Evolutionary conservation across 2,329 filamentous ascomycete genomes (phyloP).

Genomic region (Pestalotiopsis sp.): DNA sequence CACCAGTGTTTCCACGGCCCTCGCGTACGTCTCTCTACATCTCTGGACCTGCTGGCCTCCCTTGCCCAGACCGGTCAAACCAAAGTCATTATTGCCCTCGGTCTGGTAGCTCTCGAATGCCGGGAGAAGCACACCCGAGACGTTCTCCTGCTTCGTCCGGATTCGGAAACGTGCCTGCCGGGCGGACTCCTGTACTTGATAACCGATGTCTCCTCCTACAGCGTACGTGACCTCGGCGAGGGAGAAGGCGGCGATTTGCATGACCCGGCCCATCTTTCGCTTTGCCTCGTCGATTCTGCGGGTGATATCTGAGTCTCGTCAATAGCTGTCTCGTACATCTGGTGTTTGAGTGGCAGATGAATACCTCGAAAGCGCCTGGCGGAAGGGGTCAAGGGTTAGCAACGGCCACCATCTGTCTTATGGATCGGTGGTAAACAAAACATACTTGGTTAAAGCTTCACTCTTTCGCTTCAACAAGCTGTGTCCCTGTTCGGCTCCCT

Average conservation of each 20-base stretch:
- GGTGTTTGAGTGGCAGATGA: constrained; percentile 12
- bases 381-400: neutral
- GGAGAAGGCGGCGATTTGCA: constrained; percentile 98
- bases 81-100: constrained; percentile 94
- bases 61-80: constrained; percentile 91
- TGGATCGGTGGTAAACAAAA: constrained; percentile 18
- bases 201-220: constrained; percentile 91
- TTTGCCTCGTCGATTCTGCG: constrained; percentile 97
- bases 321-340: neutral
- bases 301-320: constrained; percentile 75
- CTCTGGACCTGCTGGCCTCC: constrained; percentile 96
- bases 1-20: constrained; percentile 93
- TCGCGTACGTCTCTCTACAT: constrained; percentile 92
- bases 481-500: constrained; percentile 89
- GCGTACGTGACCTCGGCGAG: constrained; percentile 97
- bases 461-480: constrained; percentile 96
- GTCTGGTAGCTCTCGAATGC: constrained; percentile 89
- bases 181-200: constrained; percentile 96
- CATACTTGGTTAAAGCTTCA: constrained; percentile 94
- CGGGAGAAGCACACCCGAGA: constrained; percentile 92
- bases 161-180: constrained; percentile 91
- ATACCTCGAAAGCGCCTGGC: constrained; percentile 84
- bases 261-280: constrained; percentile 98
- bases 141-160: constrained; percentile 96
- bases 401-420: neutral